These are phyloP conservation scores for Tricholoma terreum DNA, from an alignment of 768 basidiomycete genomes.

Conservation along the genomic window DNA sequence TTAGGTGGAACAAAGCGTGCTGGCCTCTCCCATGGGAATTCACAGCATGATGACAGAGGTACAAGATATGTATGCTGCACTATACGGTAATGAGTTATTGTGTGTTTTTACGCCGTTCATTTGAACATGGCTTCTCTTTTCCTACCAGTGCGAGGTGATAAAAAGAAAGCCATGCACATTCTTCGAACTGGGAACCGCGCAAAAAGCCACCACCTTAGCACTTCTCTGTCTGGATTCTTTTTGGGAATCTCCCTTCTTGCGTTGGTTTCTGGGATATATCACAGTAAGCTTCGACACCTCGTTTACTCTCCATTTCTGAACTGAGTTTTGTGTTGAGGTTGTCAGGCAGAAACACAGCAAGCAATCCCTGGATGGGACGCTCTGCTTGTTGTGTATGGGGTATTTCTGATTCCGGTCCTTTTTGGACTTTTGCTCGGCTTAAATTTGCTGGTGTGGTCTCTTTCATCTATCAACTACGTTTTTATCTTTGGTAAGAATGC, in stretches of 20 bases:
- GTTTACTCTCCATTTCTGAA: not conserved
- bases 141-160: conserved; percentile 58
- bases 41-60: conserved; percentile 65
- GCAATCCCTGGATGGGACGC: conserved; percentile 67
- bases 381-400: conserved; percentile 75
- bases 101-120: not conserved
- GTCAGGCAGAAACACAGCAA: conserved; percentile 47
- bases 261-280: conserved; percentile 56
- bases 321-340: conserved; percentile 38
- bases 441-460: conserved; percentile 78
- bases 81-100: conserved; percentile 60
- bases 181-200: conserved; percentile 52
- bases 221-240: conserved; percentile 70
- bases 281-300: conserved; percentile 39
- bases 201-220: conserved; percentile 66
- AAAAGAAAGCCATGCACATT: conserved; percentile 67
- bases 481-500: conserved; percentile 75
- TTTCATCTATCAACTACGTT: conserved; percentile 83
- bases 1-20: conserved; percentile 64
- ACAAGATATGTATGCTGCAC: conserved; percentile 64
- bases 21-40: conserved; percentile 61
- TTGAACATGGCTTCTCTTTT: conserved; percentile 42
- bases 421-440: conserved; percentile 75
- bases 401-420: conserved; percentile 68
- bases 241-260: conserved; percentile 75